Base-by-base conservation (phyloP, 2,329 filamentous ascomycete genomes). In the Pleurostoma richardsiae region DNA sequence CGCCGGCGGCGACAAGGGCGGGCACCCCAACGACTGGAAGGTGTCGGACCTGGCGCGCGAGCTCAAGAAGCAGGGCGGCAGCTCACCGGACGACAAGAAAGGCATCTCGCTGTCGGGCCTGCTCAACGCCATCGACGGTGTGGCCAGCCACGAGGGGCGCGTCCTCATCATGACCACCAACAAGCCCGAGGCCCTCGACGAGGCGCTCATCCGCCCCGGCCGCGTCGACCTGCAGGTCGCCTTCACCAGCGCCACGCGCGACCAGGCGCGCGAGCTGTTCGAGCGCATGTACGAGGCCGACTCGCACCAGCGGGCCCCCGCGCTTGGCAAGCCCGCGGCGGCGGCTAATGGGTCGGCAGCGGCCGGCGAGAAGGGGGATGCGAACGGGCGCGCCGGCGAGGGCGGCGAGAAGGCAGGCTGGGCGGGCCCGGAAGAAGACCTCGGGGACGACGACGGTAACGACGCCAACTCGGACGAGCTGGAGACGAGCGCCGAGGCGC, bases 91-190 rank as follows among this genome's bases (percentile, higher is more conserved):
- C 47, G 68, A 68, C 30, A 67, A 68, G 51, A 65, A 67, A 49
- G 64, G 76, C n/a, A 88, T 91, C 54, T 88, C 86, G 1, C 74
- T 94, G 3, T 88, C 86, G 0, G 88, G 88, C 1, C 74, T 95
- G 1, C 76, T 95, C 44, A 95, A 95, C 63, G 85, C 86, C 48
- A 89, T 95, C 49, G 88, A 95, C 57, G 87, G 89, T 46, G 87
- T 90, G 1, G 86, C 85, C 1, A 86, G 83, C 3, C 86, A 88
- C 56, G 88, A 92, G 66, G 88, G 87, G 29, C 79, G 86, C 41
- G 79, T 92, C 10, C 76, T 92, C 19, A 83, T 92, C 67, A 90
- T 91, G 85, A 91, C 88, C 0, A 90, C 86, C 30, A 94, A 92
- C 64, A 78, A 82, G 49, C 84, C 85, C 3, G 83, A 91, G 55